Base-by-base conservation (phyloP, 208 protist species). In the Trypanosoma brucei region DNA sequence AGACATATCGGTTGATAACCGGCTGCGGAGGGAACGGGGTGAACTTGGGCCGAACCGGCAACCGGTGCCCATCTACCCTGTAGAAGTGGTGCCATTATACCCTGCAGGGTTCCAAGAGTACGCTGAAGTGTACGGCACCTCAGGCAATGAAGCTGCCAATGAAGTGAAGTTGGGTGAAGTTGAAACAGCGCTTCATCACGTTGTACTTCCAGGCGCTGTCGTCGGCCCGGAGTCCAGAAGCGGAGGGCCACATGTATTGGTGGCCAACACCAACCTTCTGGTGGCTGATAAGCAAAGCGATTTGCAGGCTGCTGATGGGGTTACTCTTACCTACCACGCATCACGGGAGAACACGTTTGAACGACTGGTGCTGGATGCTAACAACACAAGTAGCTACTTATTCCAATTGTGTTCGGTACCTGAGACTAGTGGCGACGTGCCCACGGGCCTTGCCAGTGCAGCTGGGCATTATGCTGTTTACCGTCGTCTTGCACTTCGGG, bases 311-410 rank as follows among this genome's bases (percentile, higher is more conserved):
- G 60, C 55, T 53, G 36, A 53, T 35, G 66, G 72, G 31, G 59
- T 63, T 39, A 82, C 72, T 57, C 62, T 86, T 14, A 70, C 72
- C 60, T 92, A 92, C 71, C 55, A 75, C 59, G 75, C 79, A 13
- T 76, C 70, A 30, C 59, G 65, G 8, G 69, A 84, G 48, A 89
- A 92, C 70, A 84, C 81, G 3, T 92, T 87, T 67, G 65, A 87
- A 68, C 55, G 72, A 34, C 75, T 92, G 22, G 76, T 74, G 48
- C 56, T 69, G 31, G 80, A 92, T 55, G 56, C 61, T 1, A 61
- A 67, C 6, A 92, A 83, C 67, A 89, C 86, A 3, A 72, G 78
- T n/a, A 92, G 86, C 59, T 92, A 89, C 59, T 44, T 92, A 9
- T 49, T 92, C 65, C 71, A 67, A n/a, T 14, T 60, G 30, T 50